Percentiles rank a stretch among this genome's conserved stretches.
These are phyloP conservation scores for Naganishia sp. DNA, from an alignment of 1,284 basidiomycete species.

Conservation along the genomic window DNA sequence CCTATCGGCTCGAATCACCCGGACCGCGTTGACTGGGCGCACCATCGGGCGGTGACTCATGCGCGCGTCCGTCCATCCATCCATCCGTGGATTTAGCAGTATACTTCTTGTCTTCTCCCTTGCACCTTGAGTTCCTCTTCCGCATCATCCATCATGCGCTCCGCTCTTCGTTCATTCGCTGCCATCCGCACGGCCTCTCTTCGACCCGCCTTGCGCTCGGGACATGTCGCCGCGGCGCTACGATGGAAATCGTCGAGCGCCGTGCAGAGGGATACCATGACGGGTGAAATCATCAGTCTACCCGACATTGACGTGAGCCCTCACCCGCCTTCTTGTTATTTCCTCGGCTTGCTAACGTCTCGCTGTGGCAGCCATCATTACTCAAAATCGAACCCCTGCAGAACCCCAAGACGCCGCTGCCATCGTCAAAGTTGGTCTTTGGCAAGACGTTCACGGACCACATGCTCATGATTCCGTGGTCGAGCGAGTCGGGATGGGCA, in stretches of 20 bases:
- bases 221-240: background rate
- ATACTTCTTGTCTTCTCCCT: background rate
- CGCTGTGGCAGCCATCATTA: slow-evolving; percentile 54
- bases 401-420: slow-evolving; percentile 53
- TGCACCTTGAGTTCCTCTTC: background rate
- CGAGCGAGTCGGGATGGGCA: slow-evolving; percentile 72
- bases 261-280: slow-evolving; percentile 54
- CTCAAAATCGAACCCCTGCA: slow-evolving; percentile 59
- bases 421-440: slow-evolving; percentile 56
- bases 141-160: slow-evolving; percentile 6
- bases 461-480: slow-evolving; percentile 87
- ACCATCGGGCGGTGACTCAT: background rate
- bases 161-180: slow-evolving; percentile 3
- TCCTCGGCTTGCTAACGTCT: background rate
- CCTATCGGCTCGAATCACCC: too few relatives aligned
- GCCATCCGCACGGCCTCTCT: background rate
- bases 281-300: slow-evolving; percentile 55
- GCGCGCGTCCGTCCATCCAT: background rate
- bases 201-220: background rate
- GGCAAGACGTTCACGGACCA: slow-evolving; percentile 75
- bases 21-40: background rate
- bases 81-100: background rate
- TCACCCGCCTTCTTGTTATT: background rate
- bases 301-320: slow-evolving; percentile 57
- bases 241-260: slow-evolving; percentile 22